These are phyloP conservation scores for Beauveria scarabaeidicola DNA, from an alignment of 2,329 filamentous ascomycete genomes.

Conservation along the genomic window DNA sequence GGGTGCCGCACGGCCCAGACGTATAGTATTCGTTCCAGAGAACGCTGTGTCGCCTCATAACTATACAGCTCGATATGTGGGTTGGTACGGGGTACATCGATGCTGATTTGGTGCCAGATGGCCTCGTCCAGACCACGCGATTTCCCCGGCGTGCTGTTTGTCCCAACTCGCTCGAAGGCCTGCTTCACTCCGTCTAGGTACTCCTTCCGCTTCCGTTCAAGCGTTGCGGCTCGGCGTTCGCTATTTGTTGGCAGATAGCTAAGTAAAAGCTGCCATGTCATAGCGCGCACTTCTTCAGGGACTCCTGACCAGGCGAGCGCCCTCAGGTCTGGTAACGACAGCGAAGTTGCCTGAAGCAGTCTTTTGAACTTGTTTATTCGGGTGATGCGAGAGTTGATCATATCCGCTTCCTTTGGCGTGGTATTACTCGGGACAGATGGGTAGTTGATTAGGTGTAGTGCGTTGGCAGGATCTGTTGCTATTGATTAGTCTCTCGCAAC, in stretches of 20 bases:
- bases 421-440: constrained; percentile 65
- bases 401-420: constrained; percentile 74
- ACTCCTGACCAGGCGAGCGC: constrained; percentile 89
- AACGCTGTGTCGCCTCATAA: constrained; percentile 92
- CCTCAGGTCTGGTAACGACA: constrained; percentile 75
- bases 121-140: constrained; percentile 77
- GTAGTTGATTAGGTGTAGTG: constrained; percentile 88
- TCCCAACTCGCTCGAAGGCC: constrained; percentile 59
- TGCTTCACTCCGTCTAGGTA: constrained; percentile 85
- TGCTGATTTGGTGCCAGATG: constrained; percentile 99
- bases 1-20: constrained; percentile 97
- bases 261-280: constrained; percentile 96
- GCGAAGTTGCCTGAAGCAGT: constrained; percentile 84
- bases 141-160: constrained; percentile 32
- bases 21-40: constrained; percentile 88
- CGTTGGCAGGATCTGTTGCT: constrained; percentile 71
- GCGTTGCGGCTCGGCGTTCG: constrained; percentile 77
- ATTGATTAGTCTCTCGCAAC: constrained; percentile 13
- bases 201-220: constrained; percentile 92
- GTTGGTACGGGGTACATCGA: constrained; percentile 92
- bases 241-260: constrained; percentile 96
- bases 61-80: constrained; percentile 91
- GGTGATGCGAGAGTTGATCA: constrained; percentile 76
- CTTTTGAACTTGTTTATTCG: constrained; percentile 99
- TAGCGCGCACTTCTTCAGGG: constrained; percentile 88